Evolutionary conservation across 1,284 basidiomycete genomes (phyloP), one percentile per base, ranked within the genome.

Genomic region (Mycena citricolor): DNA sequence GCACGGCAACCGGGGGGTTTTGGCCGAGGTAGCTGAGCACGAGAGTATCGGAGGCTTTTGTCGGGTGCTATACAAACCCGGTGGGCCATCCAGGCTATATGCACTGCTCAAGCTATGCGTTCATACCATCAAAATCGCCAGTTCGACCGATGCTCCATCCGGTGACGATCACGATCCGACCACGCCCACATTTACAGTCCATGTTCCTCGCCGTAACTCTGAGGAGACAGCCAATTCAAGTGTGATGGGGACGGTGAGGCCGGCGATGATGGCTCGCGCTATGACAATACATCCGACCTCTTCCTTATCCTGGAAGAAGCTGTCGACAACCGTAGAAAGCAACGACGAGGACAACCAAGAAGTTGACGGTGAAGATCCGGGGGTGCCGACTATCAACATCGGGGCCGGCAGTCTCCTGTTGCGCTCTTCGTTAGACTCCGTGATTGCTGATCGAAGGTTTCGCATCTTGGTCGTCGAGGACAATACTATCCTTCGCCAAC

Each of bases 21-120:
- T 84, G 77, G 65, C 72, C 20, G 71, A 80, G 37, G 76, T 83
- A 50, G 77, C 73, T 49, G 80, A 83, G 19, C 86, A 88, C 58
- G 88, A 91, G 58, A 73, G 73, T 21, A 78, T 82, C n/a, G 93
- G 93, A 14, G 92, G 93, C 22, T 88, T 91, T 63, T 90, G 87
- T 62, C 80, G 90, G 12, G 73, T 93, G 28, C 67, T 95, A 17
- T 90, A 87, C 74, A 97, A 97, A 63, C 94, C 94, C 3, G 83
- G 84, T 21, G 92, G 93, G 1, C 94, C 93, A 0, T 79, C 80
- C 37, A 81, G 85, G 23, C 70, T 97, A 42, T 77, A 83, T 25
- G 62, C 74, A 12, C 77, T 83, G 5, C 69, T 95, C 40, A 82
- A 82, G 58, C 76, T 85, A n/a, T 83, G 83, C 54, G 59, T 90